These are phyloP conservation scores for Nidularia sp. DNA, from an alignment of 768 basidiomycete genomes.

Conservation along the genomic window DNA sequence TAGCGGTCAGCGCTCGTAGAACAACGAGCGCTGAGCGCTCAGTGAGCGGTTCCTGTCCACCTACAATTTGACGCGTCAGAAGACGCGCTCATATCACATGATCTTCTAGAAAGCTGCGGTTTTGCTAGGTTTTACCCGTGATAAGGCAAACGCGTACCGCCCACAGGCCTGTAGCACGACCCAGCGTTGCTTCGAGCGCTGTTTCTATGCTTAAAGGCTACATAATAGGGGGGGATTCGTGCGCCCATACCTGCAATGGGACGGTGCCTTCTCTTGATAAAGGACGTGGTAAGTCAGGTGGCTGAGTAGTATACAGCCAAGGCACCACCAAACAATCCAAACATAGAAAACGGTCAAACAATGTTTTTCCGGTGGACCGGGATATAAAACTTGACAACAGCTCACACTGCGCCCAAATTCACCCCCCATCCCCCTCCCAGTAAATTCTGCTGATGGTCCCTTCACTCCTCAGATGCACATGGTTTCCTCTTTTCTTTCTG, in stretches of 20 bases:
- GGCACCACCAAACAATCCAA: constrained; percentile 6
- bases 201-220: neutral
- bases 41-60: no score
- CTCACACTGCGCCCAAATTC: constrained; percentile 22
- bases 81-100: no score
- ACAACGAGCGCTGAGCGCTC: neutral
- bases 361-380: constrained; percentile 30
- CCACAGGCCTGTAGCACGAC: no score
- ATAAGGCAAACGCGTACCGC: no score
- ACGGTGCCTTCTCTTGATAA: neutral
- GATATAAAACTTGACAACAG: constrained; percentile 28
- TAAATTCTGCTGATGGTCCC: neutral
- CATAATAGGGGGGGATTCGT: neutral
- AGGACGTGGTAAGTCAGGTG: constrained; percentile 5
- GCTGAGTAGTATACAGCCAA: neutral
- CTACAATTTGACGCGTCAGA: no score
- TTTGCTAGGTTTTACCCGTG: no score
- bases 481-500: neutral
- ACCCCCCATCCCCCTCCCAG: constrained; percentile 3
- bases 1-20: neutral
- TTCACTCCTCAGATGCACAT: no score
- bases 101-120: no score
- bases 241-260: neutral
- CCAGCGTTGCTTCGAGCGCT: neutral
- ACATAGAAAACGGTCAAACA: constrained; percentile 4